Evolutionary conservation across 2,329 filamentous ascomycete species (phyloP).

Genomic region (Colletotrichum euphorbiae): DNA sequence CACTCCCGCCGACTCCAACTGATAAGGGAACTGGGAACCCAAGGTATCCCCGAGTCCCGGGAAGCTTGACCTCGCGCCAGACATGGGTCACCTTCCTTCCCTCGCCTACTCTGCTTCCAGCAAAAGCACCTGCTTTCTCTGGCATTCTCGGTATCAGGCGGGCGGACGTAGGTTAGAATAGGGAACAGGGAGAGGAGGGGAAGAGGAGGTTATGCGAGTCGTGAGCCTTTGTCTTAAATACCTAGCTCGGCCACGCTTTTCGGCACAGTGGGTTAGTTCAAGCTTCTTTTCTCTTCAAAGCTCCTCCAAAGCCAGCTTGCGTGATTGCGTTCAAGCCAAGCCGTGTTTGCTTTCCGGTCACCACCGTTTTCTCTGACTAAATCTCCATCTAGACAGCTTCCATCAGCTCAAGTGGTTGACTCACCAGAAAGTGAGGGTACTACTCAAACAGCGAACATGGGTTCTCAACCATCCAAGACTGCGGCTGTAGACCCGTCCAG

Average conservation of each 20-base stretch:
- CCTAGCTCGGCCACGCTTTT: background rate
- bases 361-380: background rate
- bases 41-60: conserved; percentile 5
- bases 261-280: background rate
- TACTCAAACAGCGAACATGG: conserved; percentile 50
- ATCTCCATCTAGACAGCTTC: background rate
- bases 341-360: background rate
- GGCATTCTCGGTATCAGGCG: conserved; percentile 32
- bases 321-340: conserved; percentile 8
- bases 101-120: conserved; percentile 9
- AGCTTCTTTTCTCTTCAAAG: background rate
- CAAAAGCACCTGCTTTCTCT: conserved; percentile 13
- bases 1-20: conserved; percentile 22
- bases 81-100: background rate
- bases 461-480: conserved; percentile 57
- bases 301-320: conserved; percentile 5
- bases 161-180: background rate
- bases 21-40: conserved; percentile 20
- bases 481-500: conserved; percentile 45
- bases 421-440: background rate
- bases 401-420: background rate
- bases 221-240: conserved; percentile 28
- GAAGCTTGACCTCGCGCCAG: conserved; percentile 17
- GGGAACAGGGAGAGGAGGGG: background rate
- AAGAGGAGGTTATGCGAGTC: conserved; percentile 21